phyloP scores from a whole-genome alignment of 352 stramenopile species.

The Pythium scleroteichum region DNA sequence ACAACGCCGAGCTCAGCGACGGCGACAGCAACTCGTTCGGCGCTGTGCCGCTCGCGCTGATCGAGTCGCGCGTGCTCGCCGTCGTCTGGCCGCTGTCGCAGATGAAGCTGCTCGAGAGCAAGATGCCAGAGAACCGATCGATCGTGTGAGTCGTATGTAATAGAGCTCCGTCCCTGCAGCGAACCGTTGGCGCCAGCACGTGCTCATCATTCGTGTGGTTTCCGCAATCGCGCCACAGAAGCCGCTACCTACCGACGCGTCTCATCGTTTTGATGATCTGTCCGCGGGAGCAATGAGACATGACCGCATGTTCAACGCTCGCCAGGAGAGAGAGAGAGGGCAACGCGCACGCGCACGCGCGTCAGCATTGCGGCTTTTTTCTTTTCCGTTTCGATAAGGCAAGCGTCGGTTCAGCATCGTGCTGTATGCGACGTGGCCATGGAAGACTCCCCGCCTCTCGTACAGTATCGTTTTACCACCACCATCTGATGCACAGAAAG shows the following conservation, averaged over 20 bases:
- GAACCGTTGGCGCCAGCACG: too few species aligned
- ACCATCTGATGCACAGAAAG: neutral
- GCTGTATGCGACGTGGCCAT: neutral
- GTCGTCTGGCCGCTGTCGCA: conserved; percentile 76
- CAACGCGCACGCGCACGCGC: too few species aligned
- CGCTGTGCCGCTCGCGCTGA: conserved; percentile 75
- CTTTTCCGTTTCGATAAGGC: too few species aligned
- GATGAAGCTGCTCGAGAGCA: conserved; percentile 58
- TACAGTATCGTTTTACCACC: conserved; percentile 1
- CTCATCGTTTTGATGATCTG: too few species aligned
- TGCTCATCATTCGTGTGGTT: neutral
- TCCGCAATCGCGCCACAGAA: too few species aligned
- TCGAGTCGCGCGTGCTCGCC: conserved; percentile 73
- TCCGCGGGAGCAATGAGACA: neutral
- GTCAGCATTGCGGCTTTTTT: too few species aligned
- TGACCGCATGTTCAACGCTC: neutral
- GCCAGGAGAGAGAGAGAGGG: too few species aligned
- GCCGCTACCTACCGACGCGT: too few species aligned
- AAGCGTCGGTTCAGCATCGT: too few species aligned
- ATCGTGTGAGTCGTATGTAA: conserved; percentile 38
- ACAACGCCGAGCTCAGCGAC: conserved; percentile 75
- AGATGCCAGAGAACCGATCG: conserved; percentile 57
- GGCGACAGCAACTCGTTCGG: conserved; percentile 75
- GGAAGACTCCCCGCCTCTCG: too few species aligned
- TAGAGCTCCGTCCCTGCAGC: neutral